Base-by-base conservation (phyloP, 306 rosid species). In the Quercus dentata region DNA sequence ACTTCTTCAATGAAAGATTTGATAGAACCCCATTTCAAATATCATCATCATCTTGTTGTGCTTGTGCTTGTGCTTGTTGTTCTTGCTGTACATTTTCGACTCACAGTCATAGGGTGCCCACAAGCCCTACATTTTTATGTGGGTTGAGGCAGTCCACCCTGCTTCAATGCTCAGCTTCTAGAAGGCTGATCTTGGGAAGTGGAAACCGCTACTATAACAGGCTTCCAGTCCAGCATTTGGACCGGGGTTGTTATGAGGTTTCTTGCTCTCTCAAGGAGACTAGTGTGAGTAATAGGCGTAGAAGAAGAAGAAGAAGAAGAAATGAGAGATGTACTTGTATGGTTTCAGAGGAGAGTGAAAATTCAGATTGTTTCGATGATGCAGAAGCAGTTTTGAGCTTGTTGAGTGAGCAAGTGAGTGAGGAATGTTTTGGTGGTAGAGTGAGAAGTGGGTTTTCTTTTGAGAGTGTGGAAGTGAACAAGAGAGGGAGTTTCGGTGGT, bases 91-190 rank as follows among this genome's bases (percentile, higher is more conserved):
- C 83, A 76, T 78, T 82, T 82, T 85, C 91, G 51, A 83, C 81
- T 21, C 81, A 78, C 52, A 82, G 79, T n/a, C 81, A 77, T 15
- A 86, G 86, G 87, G 77, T 84, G 54, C 72, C 91, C 71, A 14
- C 79, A 59, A 81, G 71, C 78, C 74, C 90, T 76, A 76, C 80
- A 76, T 79, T 79, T 82, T 74, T 89, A 13, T 87, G 72, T 86
- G 99, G 98, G 56, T 81, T 90, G 83, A 91, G 94, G 88, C 99
- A 96, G 73, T 93, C 93, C 59, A 51, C 91, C 54, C 72, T 95
- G 81, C 92, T 95, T 84, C 98, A 87, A 51, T 80, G 90, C 87
- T 82, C 97, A 30, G 86, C 87, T 74, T 87, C 86, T 81, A 91
- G 93, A 84, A 91, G 92, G 87, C 75, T 96, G 86, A 76, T 87